Conservation (phyloP, 164 flowering plant species). For the Cinnamomum chago region DNA sequence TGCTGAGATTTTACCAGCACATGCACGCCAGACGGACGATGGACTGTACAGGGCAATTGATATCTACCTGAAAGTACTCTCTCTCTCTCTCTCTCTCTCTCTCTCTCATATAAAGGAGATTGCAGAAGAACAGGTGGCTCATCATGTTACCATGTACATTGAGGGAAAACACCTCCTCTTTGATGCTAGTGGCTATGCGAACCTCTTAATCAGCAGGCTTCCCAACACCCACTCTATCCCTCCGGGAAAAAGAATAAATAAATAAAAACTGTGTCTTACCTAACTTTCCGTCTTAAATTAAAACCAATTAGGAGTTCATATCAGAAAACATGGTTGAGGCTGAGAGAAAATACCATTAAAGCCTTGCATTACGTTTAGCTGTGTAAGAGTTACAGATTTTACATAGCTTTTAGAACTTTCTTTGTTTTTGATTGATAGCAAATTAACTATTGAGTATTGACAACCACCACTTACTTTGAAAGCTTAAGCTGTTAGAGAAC, state of each 20-base stretch:
- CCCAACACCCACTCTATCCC: too few species aligned
- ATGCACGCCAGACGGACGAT: constrained; percentile 72
- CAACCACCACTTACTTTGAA: not conserved
- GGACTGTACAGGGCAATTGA: constrained; percentile 85
- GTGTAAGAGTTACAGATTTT: not conserved
- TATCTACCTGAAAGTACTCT: constrained; percentile 68
- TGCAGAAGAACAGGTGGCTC: not conserved
- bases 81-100: not conserved
- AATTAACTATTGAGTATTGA: too few species aligned
- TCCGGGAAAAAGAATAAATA: too few species aligned
- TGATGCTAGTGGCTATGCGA: not conserved
- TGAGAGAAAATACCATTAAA: not conserved
- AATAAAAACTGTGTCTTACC: too few species aligned
- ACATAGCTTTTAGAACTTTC: not conserved
- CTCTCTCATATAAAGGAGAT: too few species aligned
- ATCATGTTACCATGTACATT: not conserved
- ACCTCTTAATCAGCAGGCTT: not conserved
- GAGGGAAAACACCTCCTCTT: not conserved
- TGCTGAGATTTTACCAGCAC: constrained; percentile 71
- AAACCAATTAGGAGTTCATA: not conserved
- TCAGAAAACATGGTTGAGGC: not conserved
- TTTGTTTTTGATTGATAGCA: not conserved
- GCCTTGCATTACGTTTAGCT: not conserved
- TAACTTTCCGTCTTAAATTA: too few species aligned
- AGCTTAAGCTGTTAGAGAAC: not conserved